Evolutionary conservation across 2,329 filamentous ascomycete genomes (phyloP).

Genomic region (Teratosphaeriaceae sp.): DNA sequence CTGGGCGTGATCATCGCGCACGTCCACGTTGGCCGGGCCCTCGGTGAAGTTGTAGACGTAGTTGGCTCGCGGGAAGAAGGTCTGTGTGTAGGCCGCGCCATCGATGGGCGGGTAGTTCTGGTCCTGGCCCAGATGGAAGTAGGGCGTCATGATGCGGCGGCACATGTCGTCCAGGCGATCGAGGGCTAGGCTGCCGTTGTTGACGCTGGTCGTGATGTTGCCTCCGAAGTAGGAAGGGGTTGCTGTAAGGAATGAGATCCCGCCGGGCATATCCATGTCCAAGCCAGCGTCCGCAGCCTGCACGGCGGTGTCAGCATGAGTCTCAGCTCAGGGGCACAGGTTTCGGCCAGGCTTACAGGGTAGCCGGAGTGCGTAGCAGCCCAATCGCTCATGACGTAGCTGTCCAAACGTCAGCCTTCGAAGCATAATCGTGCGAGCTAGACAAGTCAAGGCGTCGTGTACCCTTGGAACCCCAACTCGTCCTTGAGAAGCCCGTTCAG

Average conservation of each 20-base stretch:
- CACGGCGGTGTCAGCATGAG: conserved; percentile 36
- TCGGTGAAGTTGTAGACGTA: conserved; percentile 29
- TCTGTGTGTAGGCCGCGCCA: conserved; percentile 18
- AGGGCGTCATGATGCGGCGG: conserved; percentile 42
- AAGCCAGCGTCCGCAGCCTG: conserved; percentile 46
- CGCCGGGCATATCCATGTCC: conserved; percentile 60
- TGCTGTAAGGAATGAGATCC: conserved; percentile 6
- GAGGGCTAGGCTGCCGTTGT: conserved; percentile 45
- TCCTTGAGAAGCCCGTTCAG: conserved; percentile 65
- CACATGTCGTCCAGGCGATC: conserved; percentile 55
- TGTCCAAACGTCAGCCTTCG: neutral
- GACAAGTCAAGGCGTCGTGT: no score
- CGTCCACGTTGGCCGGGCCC: conserved; percentile 29
- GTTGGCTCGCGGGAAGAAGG: conserved; percentile 8
- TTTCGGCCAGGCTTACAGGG: conserved; percentile 42
- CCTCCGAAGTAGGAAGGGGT: conserved; percentile 23
- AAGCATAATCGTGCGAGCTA: no score
- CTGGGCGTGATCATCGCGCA: conserved; percentile 29
- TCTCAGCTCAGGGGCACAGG: neutral
- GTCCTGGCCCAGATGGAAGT: conserved; percentile 52
- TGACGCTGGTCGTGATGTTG: conserved; percentile 47
- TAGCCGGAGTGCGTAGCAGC: conserved; percentile 31
- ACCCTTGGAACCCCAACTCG: conserved; percentile 66
- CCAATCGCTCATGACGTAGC: conserved; percentile 57
- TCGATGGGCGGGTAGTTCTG: conserved; percentile 33